A percentile compares a stretch with the other conserved stretches of the same genome.
Evolutionary conservation across 176 grass and related monocot genomes (phyloP).

Genomic region (Triticum dicoccoides): DNA sequence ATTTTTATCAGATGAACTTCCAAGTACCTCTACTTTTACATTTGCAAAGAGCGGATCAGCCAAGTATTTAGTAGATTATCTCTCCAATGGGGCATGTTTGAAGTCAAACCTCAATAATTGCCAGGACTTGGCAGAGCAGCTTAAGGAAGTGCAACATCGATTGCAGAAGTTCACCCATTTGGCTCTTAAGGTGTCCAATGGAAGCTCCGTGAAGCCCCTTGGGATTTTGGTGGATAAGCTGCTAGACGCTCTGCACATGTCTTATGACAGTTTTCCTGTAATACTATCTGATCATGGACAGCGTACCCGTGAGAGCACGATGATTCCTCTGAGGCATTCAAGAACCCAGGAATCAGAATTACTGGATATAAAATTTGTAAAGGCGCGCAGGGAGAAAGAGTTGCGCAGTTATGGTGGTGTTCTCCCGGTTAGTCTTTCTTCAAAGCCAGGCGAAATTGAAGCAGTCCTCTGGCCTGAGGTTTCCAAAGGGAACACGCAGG

Average conservation of each 20-base stretch:
- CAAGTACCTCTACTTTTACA: slow-evolving; percentile 50
- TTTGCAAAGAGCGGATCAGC: slow-evolving; percentile 50
- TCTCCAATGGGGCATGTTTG: slow-evolving; percentile 45
- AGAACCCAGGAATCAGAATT: not conserved
- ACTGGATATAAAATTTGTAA: slow-evolving; percentile 38
- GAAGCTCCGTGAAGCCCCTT: slow-evolving; percentile 37
- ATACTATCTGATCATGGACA: slow-evolving; percentile 37
- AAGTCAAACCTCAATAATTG: slow-evolving; percentile 15
- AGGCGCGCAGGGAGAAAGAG: slow-evolving; percentile 23
- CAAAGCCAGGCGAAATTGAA: slow-evolving; percentile 48
- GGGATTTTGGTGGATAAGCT: slow-evolving; percentile 49
- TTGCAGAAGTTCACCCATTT: slow-evolving; percentile 50
- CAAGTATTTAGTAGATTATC: slow-evolving; percentile 48
- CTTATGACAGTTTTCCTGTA: slow-evolving; percentile 56
- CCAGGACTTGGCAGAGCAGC: not conserved
- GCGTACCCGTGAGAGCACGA: slow-evolving; percentile 11
- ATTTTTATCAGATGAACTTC: slow-evolving; percentile 39
- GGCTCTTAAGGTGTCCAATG: slow-evolving; percentile 29
- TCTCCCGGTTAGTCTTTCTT: slow-evolving; percentile 39
- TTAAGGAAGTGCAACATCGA: slow-evolving; percentile 36
- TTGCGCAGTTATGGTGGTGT: slow-evolving; percentile 28
- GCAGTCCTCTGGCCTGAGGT: slow-evolving; percentile 33
- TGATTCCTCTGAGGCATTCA: slow-evolving; percentile 44
- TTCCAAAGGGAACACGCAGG: slow-evolving; percentile 18
- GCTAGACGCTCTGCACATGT: slow-evolving; percentile 47